Evolutionary conservation across 306 rosid genomes (phyloP), one percentile per base, ranked within the genome.

Genomic region (Vigna unguiculata): DNA sequence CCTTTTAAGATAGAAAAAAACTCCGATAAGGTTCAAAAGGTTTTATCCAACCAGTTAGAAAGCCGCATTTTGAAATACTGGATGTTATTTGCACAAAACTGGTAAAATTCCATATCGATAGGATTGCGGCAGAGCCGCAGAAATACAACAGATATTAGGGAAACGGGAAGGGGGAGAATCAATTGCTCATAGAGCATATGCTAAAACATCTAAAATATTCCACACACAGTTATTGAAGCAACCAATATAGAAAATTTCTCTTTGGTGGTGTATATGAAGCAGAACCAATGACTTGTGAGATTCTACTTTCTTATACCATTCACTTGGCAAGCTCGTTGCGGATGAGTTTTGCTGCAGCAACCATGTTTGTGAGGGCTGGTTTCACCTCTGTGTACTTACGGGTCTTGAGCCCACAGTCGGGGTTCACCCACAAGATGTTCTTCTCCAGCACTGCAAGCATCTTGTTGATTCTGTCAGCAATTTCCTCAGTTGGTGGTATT

Each of bases 401-500:
- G 61, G 97, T 93, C 88, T 93, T 93, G 40, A 93, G 97, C 10
- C 97, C 97, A 82, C 97, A 93, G 81, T 93, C 98, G 1, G 98
- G 98, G 87, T 93, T 93, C 30, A 93, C 93, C 98, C 98, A 93
- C 84, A 93, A 89, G 69, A 93, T 85, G 86, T 93, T 93, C 75
- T 87, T 90, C 93, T 93, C 98, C 1, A 93, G 93, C 80, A 93
- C 97, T 1, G 97, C 97, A 82, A 93, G 96, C 97, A 93, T 93
- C 90, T 93, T 93, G 89, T 90, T 91, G 74, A 90, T 86, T 78
- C 97, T 75, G 76, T 93, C 97, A 12, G 97, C 97, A 61, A 93
- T 93, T 87, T 93, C 97, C 3, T 93, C 96, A 2, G 93, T 86
- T 25, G 97, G 89, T 72, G 97, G 97, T 51, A 93, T 93, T 77